phyloP scores from a whole-genome alignment of 1,139 yeast species.

The Debaryomyces sp. region DNA sequence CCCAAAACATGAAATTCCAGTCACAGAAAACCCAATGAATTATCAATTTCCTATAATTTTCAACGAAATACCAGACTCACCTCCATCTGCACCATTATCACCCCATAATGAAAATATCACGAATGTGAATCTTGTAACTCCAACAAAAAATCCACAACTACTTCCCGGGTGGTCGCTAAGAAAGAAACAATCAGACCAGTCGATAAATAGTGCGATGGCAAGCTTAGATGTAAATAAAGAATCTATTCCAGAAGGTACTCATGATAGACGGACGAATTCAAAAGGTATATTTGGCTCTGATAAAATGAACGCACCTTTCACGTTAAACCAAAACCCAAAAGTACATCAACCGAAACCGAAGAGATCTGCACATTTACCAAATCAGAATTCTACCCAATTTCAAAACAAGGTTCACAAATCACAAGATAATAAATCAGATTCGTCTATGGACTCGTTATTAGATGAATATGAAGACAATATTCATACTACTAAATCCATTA shows the following conservation, averaged over 20 bases:
- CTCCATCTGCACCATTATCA: slow-evolving; percentile 49
- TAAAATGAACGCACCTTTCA: not conserved
- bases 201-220: slow-evolving; percentile 35
- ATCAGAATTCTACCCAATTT: slow-evolving; percentile 5
- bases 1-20: not conserved
- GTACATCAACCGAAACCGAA: slow-evolving; percentile 26
- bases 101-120: slow-evolving; percentile 25
- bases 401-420: not conserved
- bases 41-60: slow-evolving; percentile 19
- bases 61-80: slow-evolving; percentile 44
- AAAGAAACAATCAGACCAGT: slow-evolving; percentile 26
- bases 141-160: slow-evolving; percentile 9
- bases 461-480: slow-evolving; percentile 54
- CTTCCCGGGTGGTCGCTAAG: slow-evolving; percentile 16
- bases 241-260: not conserved
- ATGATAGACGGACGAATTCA: not conserved
- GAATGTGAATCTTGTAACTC: slow-evolving; percentile 9
- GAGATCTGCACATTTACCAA: slow-evolving; percentile 2
- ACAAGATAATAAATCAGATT: slow-evolving; percentile 31
- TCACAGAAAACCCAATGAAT: not conserved
- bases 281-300: not conserved
- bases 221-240: slow-evolving; percentile 25
- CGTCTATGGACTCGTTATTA: slow-evolving; percentile 54
- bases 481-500: slow-evolving; percentile 30
- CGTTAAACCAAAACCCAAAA: slow-evolving; percentile 2